phyloP scores from a whole-genome alignment of 2,329 filamentous ascomycete genomes.

The Trichoderma sp. region DNA sequence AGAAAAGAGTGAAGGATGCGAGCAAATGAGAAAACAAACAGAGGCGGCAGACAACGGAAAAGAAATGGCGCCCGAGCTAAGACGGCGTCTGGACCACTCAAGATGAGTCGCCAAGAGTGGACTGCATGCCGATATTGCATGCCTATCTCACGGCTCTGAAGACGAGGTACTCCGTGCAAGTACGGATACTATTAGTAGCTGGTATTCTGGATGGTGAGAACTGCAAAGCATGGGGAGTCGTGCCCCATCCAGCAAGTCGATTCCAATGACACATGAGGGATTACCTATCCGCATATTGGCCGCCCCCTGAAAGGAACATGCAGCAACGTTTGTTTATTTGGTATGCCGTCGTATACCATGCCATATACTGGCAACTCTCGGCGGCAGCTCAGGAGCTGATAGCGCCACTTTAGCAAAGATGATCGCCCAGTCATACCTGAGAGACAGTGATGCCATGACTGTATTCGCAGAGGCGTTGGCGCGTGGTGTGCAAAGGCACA shows the following conservation, averaged over 20 bases:
- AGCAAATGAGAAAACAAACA: slow-evolving; percentile 2
- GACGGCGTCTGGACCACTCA: slow-evolving; percentile 3
- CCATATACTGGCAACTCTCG: not conserved
- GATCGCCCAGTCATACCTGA: slow-evolving; percentile 4
- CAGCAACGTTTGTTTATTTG: not conserved
- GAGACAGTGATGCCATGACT: slow-evolving; percentile 4
- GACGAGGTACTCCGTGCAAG: not conserved
- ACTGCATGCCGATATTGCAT: slow-evolving; percentile 16
- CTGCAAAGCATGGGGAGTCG: not conserved
- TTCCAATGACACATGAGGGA: not conserved
- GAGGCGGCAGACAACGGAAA: not conserved
- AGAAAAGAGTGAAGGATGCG: not conserved
- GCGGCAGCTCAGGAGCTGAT: slow-evolving; percentile 6
- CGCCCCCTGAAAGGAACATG: not conserved
- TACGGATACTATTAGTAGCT: too few relatives aligned
- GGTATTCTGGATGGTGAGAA: not conserved
- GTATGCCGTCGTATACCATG: not conserved
- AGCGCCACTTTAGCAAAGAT: not conserved
- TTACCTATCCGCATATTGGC: not conserved
- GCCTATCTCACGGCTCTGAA: not conserved
- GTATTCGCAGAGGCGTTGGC: slow-evolving; percentile 1
- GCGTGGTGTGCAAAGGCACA: slow-evolving; percentile 6
- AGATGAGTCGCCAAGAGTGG: slow-evolving; percentile 11
- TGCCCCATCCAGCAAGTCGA: slow-evolving; percentile 2
- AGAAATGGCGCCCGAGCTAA: slow-evolving; percentile 8